Evolutionary conservation across 1,139 yeast species (phyloP).

Genomic region (Suhomyces atakaporum): DNA sequence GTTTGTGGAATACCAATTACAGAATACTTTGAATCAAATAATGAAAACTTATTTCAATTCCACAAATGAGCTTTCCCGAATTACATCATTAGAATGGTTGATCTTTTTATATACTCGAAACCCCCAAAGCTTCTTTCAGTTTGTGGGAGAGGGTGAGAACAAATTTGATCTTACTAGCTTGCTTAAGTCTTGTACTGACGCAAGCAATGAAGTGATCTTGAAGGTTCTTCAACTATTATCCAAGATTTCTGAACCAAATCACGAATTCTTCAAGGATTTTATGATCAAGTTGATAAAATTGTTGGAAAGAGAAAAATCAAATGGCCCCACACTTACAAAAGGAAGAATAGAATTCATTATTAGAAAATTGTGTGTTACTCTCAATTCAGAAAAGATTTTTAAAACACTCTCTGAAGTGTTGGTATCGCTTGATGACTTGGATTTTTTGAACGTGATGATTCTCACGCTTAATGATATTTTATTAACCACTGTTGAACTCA

Average conservation of each 20-base stretch:
- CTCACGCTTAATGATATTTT: constrained; percentile 86
- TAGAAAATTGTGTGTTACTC: constrained; percentile 77
- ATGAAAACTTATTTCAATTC: constrained; percentile 41
- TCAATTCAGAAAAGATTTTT: constrained; percentile 83
- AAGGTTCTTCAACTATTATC: constrained; percentile 77
- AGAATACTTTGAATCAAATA: constrained; percentile 36
- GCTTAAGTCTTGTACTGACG: constrained; percentile 79
- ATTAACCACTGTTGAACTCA: constrained; percentile 84
- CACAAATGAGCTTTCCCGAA: constrained; percentile 71
- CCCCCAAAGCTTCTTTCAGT: constrained; percentile 61
- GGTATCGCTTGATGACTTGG: constrained; percentile 54
- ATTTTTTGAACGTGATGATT: constrained; percentile 77
- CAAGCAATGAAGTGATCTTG: constrained; percentile 81
- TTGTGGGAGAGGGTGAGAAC: constrained; percentile 24
- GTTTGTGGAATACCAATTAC: constrained; percentile 42
- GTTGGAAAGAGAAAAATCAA: constrained; percentile 50
- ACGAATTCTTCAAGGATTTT: constrained; percentile 74
- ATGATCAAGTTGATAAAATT: constrained; percentile 69
- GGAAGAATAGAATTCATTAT: constrained; percentile 82
- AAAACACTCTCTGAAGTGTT: constrained; percentile 78
- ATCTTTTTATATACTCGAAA: constrained; percentile 77
- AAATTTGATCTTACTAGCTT: constrained; percentile 68
- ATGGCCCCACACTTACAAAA: constrained; percentile 40
- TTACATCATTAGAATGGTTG: constrained; percentile 90
- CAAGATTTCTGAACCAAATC: constrained; percentile 79